Conservation (phyloP, 2,329 filamentous ascomycete genomes). For the Cladosporium austrohemisphaericum region DNA sequence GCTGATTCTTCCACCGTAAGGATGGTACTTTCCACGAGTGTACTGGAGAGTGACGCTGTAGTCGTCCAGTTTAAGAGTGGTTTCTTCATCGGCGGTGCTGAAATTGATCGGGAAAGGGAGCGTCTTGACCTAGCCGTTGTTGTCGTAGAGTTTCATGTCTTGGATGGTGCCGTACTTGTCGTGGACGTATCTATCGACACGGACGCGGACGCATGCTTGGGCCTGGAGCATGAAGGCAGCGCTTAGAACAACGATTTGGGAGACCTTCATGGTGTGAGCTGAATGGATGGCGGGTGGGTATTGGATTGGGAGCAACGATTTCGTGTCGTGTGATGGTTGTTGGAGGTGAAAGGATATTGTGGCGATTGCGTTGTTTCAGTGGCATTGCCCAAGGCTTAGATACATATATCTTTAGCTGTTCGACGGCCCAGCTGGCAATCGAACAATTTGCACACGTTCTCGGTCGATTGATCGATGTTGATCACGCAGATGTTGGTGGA, state of each 20-base stretch:
- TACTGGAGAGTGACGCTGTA: neutral
- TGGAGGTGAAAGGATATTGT: neutral
- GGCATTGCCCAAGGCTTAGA: neutral
- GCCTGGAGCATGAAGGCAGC: neutral
- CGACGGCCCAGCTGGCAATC: neutral
- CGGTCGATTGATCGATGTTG: no score
- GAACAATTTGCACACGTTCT: no score
- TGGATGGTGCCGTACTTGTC: neutral
- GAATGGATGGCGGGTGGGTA: neutral
- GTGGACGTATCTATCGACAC: neutral
- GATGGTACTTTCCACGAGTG: neutral
- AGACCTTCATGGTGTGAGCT: neutral
- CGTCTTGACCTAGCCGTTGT: neutral
- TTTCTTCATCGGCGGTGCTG: neutral
- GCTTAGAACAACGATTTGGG: neutral
- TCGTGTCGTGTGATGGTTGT: no score
- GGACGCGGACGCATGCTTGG: slow-evolving; percentile 5
- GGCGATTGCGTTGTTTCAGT: neutral
- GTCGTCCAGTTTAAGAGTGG: neutral
- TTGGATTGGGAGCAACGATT: neutral
- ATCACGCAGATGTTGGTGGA: no score
- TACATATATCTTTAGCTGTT: neutral
- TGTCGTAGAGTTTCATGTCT: slow-evolving; percentile 4
- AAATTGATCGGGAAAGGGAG: neutral
- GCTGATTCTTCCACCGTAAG: neutral